Base-by-base conservation (phyloP, 495 filamentous ascomycete species). In the Sordaria brevicollis region DNA sequence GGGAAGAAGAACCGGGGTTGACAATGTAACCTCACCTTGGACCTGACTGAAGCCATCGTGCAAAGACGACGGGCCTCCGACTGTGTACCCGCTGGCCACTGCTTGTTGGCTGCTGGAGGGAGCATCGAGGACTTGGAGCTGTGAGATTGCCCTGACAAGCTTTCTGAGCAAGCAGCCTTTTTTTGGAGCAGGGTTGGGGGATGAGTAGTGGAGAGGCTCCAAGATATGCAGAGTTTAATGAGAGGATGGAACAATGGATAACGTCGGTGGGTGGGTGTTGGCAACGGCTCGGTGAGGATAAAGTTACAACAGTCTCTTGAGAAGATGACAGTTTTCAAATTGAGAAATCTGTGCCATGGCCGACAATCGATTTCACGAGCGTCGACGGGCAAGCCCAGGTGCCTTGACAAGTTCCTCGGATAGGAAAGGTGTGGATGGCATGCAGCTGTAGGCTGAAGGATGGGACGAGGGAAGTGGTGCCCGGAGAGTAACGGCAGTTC, bases 351-450 rank as follows among this genome's bases (percentile, higher is more conserved):
- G 19, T 57, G 25, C 25, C 49, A 31, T 57, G 43, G 43, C 43
- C 21, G 21, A 57, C 29, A 57, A 29, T 57, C 49, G 49, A 41
- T 41, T 41, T 41, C 38, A 41, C 38, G 38, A 54, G 43, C 43
- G 43, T 21, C 21, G 43, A 19, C 19, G 43, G 21, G 43, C 49
- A 57, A 29, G 49, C n/a, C n/a, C n/a, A 49, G n/a, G n/a, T 10
- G 19, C 39, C 49, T 57, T 57, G 49, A 62, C 49, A 62, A 62
- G 25, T 69, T 49, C 21, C 54, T 72, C 37, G 33, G 70, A 65
- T 21, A 37, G 67, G 70, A 71, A 71, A 71, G 43, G 69, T 38
- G 69, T 67, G 66, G 37, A 19, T 62, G 49, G 49, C 49, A 62
- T 62, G 49, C 49, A 62, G 49, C 25, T 29, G 49, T 62, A 62